Evolutionary conservation across 345 rosid genomes (phyloP), one percentile per base, ranked within the genome.

Genomic region (Moricandia moricandioides): DNA sequence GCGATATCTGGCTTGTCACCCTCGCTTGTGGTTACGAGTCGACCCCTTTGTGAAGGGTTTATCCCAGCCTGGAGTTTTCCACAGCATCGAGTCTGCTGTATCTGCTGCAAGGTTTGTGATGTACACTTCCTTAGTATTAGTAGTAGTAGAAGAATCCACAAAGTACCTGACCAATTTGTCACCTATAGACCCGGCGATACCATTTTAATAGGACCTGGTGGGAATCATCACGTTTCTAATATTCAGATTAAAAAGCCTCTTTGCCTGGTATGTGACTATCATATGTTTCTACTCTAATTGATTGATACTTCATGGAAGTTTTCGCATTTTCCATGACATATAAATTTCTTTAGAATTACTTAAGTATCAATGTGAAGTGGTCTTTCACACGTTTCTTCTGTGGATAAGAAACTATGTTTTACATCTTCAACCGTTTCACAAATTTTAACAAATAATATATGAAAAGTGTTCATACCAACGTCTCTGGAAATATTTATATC

Each of bases 21-120:
- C 99, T 80, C 91, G 86, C 47, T 62, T 92, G 79, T 95, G 99
- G 99, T 85, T 95, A 35, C 90, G 96, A 16, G 99, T 95, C 37
- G 97, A 95, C 45, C 88, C 84, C 12, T 84, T 90, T 26, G 68
- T 83, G 18, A 89, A 89, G 75, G 89, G 82, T 74, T 72, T 78
- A 39, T 63, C 85, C 0, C 86, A 84, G 72, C 89, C 89, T 14
- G 96, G 96, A 31, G 91, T 89, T 75, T 95, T 86, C 82, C 86
- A 86, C 17, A 84, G 75, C 83, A 84, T 92, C 65, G 95, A 89
- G 71, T 74, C 82, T 54, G 99, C 97, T 49, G 89, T 95, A 18
- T 84, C 96, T 81, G 93, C 97, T 24, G 97, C 99, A 12, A 92
- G 99, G 99, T 91, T 81, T 78, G 83, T 82, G 35, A 0, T 77